Conservation (phyloP, 2,329 filamentous ascomycete species). For the Hirsutella rhossiliensis region DNA sequence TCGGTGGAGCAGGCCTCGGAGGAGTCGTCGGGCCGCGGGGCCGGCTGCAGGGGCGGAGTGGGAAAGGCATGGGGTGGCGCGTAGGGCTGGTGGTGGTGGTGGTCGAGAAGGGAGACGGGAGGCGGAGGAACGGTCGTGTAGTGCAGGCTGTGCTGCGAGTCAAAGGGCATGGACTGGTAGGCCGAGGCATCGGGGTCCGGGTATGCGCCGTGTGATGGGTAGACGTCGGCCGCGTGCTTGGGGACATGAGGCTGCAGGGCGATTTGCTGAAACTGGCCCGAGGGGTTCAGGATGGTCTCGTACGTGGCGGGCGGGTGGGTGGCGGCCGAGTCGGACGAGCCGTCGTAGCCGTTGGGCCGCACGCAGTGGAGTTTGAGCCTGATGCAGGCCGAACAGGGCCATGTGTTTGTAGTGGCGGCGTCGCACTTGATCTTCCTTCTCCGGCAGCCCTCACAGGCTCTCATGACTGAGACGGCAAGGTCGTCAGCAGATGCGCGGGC, state of each 20-base stretch:
- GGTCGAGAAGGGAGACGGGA: constrained; percentile 18
- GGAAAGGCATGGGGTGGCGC: constrained; percentile 37
- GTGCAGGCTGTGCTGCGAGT: constrained; percentile 36
- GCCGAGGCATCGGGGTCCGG: constrained; percentile 27
- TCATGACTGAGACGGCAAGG: constrained; percentile 56
- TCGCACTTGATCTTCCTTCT: constrained; percentile 97
- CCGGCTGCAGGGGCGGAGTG: constrained; percentile 31
- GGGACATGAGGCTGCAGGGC: constrained; percentile 35
- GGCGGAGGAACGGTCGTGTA: constrained; percentile 39
- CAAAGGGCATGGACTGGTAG: constrained; percentile 37
- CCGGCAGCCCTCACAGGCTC: constrained; percentile 90
- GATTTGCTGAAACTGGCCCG: constrained; percentile 34
- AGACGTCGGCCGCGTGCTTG: constrained; percentile 31
- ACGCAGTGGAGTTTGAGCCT: constrained; percentile 88
- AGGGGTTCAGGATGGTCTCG: constrained; percentile 17
- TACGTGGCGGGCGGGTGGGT: constrained; percentile 19
- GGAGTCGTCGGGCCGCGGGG: constrained; percentile 22
- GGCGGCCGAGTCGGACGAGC: constrained; percentile 24
- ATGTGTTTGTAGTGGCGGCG: constrained; percentile 90
- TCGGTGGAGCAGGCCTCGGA: constrained; percentile 45
- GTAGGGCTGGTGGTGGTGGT: constrained; percentile 39
- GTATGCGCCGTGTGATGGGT: constrained; percentile 37
- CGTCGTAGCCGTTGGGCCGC: constrained; percentile 65
- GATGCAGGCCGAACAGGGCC: constrained; percentile 92
- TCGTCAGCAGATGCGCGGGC: constrained; percentile 1